Conservation (phyloP, 202 grass and related monocot genomes). For the Panicum hallii region DNA sequence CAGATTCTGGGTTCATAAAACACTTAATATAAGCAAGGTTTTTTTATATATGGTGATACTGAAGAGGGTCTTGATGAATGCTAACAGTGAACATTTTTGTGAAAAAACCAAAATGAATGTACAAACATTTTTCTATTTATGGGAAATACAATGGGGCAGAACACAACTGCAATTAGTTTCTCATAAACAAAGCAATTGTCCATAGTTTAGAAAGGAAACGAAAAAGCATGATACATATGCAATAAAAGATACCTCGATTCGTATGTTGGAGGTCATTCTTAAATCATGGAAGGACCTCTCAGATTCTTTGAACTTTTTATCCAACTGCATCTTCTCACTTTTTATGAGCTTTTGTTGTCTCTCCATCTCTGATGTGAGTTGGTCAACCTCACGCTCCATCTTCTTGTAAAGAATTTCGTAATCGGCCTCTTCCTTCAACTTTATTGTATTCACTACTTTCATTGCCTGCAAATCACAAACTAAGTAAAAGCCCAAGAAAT, state of each 20-base stretch:
- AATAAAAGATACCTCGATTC: conserved; percentile 70
- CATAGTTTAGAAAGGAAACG: background rate
- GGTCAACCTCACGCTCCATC: conserved; percentile 82
- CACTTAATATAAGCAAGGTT: conserved; percentile 21
- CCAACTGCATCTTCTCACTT: conserved; percentile 69
- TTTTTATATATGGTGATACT: background rate
- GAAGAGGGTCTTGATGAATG: conserved; percentile 3
- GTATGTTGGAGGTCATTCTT: conserved; percentile 51
- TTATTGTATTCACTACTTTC: conserved; percentile 92
- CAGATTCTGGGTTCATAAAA: conserved; percentile 61
- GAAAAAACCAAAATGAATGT: conserved; percentile 24
- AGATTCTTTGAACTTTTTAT: conserved; percentile 67
- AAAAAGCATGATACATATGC: conserved; percentile 11
- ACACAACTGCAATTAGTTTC: conserved; percentile 13
- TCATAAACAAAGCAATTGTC: conserved; percentile 30
- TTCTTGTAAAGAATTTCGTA: conserved; percentile 87
- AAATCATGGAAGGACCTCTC: conserved; percentile 68
- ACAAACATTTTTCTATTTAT: background rate
- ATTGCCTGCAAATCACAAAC: conserved; percentile 72
- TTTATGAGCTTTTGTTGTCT: conserved; percentile 81
- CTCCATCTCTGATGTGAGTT: conserved; percentile 92
- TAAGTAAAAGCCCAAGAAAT: conserved; percentile 28
- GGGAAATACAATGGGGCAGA: conserved; percentile 6
- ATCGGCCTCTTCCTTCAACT: conserved; percentile 94
- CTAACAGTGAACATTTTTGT: conserved; percentile 16